These are phyloP conservation scores for Stephanodiscus minutulus DNA, from an alignment of 108 stramenopile species.

Conservation along the genomic window DNA sequence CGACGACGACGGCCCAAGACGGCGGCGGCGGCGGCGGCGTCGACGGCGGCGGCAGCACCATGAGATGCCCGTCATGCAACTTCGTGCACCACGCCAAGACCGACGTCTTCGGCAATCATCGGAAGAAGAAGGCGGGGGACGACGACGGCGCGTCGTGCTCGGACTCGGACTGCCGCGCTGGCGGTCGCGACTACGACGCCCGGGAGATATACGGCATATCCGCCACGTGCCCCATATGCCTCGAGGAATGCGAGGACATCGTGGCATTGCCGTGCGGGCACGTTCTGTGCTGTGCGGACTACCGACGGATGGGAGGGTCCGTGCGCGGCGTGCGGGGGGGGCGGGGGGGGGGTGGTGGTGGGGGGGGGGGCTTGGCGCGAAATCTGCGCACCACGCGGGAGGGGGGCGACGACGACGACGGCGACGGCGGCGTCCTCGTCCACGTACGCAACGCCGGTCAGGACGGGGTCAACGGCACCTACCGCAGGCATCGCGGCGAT, in stretches of 20 bases:
- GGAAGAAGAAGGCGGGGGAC: neutral
- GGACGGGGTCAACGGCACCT: conserved; percentile 31
- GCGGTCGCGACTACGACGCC: conserved; percentile 26
- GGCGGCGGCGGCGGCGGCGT: neutral
- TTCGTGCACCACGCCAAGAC: conserved; percentile 27
- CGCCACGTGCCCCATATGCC: conserved; percentile 36
- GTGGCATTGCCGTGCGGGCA: conserved; percentile 36
- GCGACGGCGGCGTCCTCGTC: conserved; percentile 9
- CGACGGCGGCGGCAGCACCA: conserved; percentile 12
- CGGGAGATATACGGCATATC: conserved; percentile 29
- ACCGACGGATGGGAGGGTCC: conserved; percentile 26
- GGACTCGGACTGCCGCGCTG: neutral
- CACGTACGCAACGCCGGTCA: conserved; percentile 21
- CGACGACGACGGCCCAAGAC: conserved; percentile 24
- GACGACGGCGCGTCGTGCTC: neutral
- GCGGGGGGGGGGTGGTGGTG: no score
- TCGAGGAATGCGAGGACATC: conserved; percentile 19
- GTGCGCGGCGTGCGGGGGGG: neutral
- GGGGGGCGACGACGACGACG: conserved; percentile 15
- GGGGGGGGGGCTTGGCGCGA: no score
- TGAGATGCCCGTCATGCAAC: conserved; percentile 39
- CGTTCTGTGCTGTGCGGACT: conserved; percentile 38
- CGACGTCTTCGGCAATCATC: conserved; percentile 38
- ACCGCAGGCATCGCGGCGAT: conserved; percentile 15
- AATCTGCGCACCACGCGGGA: no score